A percentile compares a stretch with the other conserved stretches of the same genome.
phyloP scores from a whole-genome alignment of 768 basidiomycete species.

The Boletus rubroflammeus region DNA sequence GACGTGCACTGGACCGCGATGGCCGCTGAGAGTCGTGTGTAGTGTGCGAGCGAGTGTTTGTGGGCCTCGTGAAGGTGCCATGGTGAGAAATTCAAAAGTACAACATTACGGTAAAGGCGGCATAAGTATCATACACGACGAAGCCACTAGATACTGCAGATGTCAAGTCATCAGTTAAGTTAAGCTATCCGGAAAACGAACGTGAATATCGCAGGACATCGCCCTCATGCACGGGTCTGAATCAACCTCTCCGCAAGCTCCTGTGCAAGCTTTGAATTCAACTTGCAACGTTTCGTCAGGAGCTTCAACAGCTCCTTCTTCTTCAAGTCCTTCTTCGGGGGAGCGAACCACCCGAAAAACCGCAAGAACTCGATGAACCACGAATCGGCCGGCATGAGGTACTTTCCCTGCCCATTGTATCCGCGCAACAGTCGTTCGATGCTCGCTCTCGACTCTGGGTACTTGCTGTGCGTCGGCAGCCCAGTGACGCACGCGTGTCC shows the following conservation, averaged over 20 bases:
- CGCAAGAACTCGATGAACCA: slow-evolving; percentile 24
- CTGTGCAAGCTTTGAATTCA: slow-evolving; percentile 15
- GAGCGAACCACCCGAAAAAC: slow-evolving; percentile 15
- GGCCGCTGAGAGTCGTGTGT: slow-evolving; percentile 58
- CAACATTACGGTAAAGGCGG: neutral
- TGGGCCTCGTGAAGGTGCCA: slow-evolving; percentile 54
- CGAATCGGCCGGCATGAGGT: slow-evolving; percentile 21
- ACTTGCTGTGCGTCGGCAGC: slow-evolving; percentile 15
- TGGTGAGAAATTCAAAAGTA: slow-evolving; percentile 15
- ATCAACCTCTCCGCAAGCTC: slow-evolving; percentile 15
- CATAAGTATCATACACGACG: neutral
- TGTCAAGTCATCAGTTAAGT: neutral
- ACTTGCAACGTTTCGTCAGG: slow-evolving; percentile 25
- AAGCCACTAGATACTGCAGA: neutral
- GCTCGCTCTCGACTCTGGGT: slow-evolving; percentile 14
- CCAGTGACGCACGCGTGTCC: slow-evolving; percentile 35
- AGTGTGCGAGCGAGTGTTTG: slow-evolving; percentile 55
- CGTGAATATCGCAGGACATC: neutral
- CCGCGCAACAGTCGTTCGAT: slow-evolving; percentile 14
- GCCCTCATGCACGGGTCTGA: neutral
- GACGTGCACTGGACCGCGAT: slow-evolving; percentile 86
- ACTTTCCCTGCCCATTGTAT: slow-evolving; percentile 17
- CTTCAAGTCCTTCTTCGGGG: slow-evolving; percentile 14
- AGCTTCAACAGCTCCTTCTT: slow-evolving; percentile 14
- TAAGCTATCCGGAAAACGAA: neutral